Evolutionary conservation across 2,329 filamentous ascomycete genomes (phyloP).

Genomic region (Penicillium crustosum): DNA sequence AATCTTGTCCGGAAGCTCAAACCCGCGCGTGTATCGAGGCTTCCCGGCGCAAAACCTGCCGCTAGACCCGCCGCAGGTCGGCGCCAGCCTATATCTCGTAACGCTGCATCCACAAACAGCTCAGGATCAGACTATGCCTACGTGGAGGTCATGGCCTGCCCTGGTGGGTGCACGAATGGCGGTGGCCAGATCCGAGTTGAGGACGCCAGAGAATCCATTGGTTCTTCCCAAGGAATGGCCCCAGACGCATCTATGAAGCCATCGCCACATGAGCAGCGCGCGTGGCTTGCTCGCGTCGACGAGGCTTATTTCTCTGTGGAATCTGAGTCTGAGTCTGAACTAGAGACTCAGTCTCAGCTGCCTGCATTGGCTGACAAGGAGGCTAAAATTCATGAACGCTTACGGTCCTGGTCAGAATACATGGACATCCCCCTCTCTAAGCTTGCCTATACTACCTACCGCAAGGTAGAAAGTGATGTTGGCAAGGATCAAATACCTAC

Average conservation of each 20-base stretch:
- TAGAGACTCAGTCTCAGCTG: conserved; percentile 29
- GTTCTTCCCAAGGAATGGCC: conserved; percentile 18
- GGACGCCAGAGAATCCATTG: conserved; percentile 56
- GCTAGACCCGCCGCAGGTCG: conserved; percentile 24
- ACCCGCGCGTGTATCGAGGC: conserved; percentile 71
- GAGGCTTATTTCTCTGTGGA: conserved; percentile 86
- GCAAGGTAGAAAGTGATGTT: conserved; percentile 91
- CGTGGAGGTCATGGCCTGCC: conserved; percentile 98
- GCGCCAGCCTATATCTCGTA: conserved; percentile 34
- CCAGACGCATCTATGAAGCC: conserved; percentile 51
- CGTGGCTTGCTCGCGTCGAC: conserved; percentile 78
- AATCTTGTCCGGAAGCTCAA: conserved; percentile 93
- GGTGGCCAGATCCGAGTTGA: conserved; percentile 92
- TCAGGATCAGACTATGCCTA: conserved; percentile 72
- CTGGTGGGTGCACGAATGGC: conserved; percentile 97
- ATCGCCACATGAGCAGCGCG: conserved; percentile 77
- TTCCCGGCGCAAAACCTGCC: conserved; percentile 70
- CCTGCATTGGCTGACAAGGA: conserved; percentile 30
- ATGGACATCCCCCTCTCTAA: conserved; percentile 70
- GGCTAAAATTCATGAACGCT: conserved; percentile 58
- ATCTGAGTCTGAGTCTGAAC: conserved; percentile 50
- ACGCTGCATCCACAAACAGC: conserved; percentile 28
- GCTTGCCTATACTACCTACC: conserved; percentile 81
- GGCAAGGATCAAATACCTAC: conserved; percentile 64
- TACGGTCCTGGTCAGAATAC: conserved; percentile 72